phyloP scores from a whole-genome alignment of 805 yeast species.

The Myxozyma vanderwaltii region DNA sequence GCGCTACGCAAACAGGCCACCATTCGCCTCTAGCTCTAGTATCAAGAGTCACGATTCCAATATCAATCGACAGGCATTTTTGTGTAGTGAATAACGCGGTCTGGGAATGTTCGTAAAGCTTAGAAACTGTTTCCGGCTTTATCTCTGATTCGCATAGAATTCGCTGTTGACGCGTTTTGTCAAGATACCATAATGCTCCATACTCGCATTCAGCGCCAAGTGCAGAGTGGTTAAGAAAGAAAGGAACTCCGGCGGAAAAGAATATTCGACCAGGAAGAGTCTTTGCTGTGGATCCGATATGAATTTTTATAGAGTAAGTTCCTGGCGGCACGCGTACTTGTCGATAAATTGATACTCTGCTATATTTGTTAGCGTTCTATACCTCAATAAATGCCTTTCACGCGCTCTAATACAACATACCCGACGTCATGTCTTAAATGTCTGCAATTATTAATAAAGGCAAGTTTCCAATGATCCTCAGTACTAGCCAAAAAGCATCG shows the following conservation, averaged over 20 bases:
- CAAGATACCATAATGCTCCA: no score
- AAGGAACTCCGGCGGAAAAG: not conserved
- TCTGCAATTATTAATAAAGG: not conserved
- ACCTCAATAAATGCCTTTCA: no score
- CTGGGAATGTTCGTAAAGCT: not conserved
- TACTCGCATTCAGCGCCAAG: not conserved
- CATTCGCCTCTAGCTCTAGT: not conserved
- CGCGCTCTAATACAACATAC: no score
- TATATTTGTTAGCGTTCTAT: no score
- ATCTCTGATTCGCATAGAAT: not conserved
- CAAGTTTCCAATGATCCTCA: not conserved
- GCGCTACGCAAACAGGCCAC: not conserved
- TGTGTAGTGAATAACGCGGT: not conserved
- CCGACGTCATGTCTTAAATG: not conserved
- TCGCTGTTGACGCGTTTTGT: not conserved
- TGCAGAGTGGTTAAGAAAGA: no score
- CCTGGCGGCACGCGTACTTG: conserved; percentile 16
- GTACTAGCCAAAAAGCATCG: not conserved
- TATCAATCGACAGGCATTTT: not conserved
- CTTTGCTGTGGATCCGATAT: conserved; percentile 1
- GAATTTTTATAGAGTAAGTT: not conserved
- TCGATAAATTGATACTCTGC: conserved; percentile 4
- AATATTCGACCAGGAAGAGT: conserved; percentile 6
- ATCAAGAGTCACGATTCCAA: not conserved
- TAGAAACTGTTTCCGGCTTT: not conserved